These are phyloP conservation scores for Sequoia sempervirens DNA, from an alignment of 75 land plant species.

Conservation along the genomic window DNA sequence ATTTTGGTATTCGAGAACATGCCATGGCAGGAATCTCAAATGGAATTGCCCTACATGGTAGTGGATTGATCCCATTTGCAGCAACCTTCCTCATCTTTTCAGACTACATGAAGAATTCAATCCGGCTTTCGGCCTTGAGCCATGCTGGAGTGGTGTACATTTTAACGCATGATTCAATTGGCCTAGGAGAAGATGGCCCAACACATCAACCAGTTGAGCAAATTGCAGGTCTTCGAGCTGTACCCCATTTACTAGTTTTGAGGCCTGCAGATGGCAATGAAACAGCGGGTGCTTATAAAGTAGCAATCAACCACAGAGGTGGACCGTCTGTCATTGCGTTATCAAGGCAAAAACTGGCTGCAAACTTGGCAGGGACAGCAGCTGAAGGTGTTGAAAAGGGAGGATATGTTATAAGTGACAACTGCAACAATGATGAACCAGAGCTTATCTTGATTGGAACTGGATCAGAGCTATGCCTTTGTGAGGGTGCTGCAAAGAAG, in stretches of 20 bases:
- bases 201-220: slow-evolving; percentile 94
- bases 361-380: slow-evolving; percentile 69
- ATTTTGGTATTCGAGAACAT: slow-evolving; percentile 87
- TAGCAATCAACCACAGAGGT: slow-evolving; percentile 49
- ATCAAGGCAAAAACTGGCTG: slow-evolving; percentile 74
- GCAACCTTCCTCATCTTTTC: slow-evolving; percentile 86
- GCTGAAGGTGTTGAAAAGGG: slow-evolving; percentile 66
- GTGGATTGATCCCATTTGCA: slow-evolving; percentile 78
- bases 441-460: slow-evolving; percentile 82
- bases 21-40: slow-evolving; percentile 95
- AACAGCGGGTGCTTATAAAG: slow-evolving; percentile 67
- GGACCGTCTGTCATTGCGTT: slow-evolving; percentile 67
- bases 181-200: slow-evolving; percentile 93
- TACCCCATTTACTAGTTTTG: slow-evolving; percentile 67
- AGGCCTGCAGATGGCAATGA: slow-evolving; percentile 90
- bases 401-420: slow-evolving; percentile 82
- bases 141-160: slow-evolving; percentile 76
- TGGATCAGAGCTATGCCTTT: slow-evolving; percentile 74
- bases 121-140: slow-evolving; percentile 71
- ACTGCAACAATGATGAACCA: slow-evolving; percentile 48
- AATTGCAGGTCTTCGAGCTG: slow-evolving; percentile 68
- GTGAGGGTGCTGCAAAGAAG: slow-evolving; percentile 60
- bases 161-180: slow-evolving; percentile 85
- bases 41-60: slow-evolving; percentile 72
- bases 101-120: slow-evolving; percentile 90